Evolutionary conservation across 805 yeast species (phyloP).

Genomic region (Candida manassasensis): DNA sequence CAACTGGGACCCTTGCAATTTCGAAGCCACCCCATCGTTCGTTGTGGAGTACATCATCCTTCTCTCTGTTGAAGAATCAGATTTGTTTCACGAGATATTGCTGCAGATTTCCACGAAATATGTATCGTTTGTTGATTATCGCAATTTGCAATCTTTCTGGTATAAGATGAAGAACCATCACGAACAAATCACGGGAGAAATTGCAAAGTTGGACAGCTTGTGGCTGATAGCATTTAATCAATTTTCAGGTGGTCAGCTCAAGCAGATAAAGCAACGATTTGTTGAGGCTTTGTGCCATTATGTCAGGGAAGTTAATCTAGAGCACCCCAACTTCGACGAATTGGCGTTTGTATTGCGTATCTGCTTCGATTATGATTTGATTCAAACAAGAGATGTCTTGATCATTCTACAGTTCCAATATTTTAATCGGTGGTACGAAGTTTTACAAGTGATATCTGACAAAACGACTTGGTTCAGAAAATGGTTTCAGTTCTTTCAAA

Average conservation of each 20-base stretch:
- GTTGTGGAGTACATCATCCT: constrained; percentile 19
- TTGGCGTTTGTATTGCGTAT: constrained; percentile 3
- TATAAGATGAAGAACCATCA: constrained; percentile 2
- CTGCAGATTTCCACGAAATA: constrained; percentile 10
- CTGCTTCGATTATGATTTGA: not conserved
- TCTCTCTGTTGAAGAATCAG: constrained; percentile 8
- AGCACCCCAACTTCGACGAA: not conserved
- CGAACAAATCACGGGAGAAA: constrained; percentile 3
- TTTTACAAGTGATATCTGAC: constrained; percentile 10
- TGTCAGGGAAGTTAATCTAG: constrained; percentile 5
- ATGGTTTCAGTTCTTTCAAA: constrained; percentile 5
- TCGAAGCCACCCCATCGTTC: constrained; percentile 9
- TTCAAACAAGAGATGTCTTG: not conserved
- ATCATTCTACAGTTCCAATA: constrained; percentile 22
- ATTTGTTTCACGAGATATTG: constrained; percentile 5
- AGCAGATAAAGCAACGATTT: constrained; percentile 1
- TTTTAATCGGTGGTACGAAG: constrained; percentile 35
- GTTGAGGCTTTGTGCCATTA: constrained; percentile 6
- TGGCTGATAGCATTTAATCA: constrained; percentile 15
- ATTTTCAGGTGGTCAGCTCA: constrained; percentile 2
- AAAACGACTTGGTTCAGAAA: not conserved
- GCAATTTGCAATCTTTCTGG: constrained; percentile 12
- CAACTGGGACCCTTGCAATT: constrained; percentile 15
- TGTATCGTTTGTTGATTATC: constrained; percentile 9
- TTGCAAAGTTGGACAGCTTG: constrained; percentile 8